A percentile compares a stretch with the other conserved stretches of the same genome.
These are phyloP conservation scores for Apiospora malaysiana DNA, from an alignment of 2,329 filamentous ascomycete genomes.

Conservation along the genomic window DNA sequence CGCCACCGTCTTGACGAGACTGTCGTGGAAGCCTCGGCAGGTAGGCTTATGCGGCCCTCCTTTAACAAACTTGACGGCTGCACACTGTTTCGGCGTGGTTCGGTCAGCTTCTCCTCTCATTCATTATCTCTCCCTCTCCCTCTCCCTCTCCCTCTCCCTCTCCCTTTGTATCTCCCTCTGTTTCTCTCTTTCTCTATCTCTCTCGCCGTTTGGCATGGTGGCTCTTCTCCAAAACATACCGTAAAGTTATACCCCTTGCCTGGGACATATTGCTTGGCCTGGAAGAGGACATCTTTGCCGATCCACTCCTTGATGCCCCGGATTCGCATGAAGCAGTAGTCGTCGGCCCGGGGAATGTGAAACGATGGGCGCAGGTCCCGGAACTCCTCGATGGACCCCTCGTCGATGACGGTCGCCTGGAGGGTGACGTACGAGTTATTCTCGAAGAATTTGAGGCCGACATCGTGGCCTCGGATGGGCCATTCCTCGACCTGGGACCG, in stretches of 20 bases:
- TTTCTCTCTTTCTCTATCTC: neutral
- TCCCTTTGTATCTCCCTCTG: neutral
- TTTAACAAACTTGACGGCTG: conserved; percentile 16
- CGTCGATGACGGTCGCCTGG: conserved; percentile 1
- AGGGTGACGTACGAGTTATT: neutral
- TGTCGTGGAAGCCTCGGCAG: conserved; percentile 15
- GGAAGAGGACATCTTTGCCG: conserved; percentile 9
- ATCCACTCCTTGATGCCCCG: conserved; percentile 6
- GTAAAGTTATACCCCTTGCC: neutral
- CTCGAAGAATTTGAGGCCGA: neutral
- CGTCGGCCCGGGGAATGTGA: neutral
- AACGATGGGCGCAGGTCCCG: neutral
- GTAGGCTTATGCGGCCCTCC: neutral
- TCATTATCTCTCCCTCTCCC: neutral
- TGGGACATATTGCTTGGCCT: conserved; percentile 1
- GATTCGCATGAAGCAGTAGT: conserved; percentile 19
- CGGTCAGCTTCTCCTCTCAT: neutral
- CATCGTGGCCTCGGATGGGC: conserved; percentile 13
- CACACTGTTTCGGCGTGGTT: neutral
- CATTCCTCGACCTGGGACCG: neutral
- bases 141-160: neutral
- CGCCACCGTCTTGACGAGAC: neutral
- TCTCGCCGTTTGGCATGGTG: neutral
- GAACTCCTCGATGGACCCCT: neutral
- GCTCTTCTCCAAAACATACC: neutral